phyloP scores from a whole-genome alignment of 495 filamentous ascomycete genomes.

The Penicillium argentinense region DNA sequence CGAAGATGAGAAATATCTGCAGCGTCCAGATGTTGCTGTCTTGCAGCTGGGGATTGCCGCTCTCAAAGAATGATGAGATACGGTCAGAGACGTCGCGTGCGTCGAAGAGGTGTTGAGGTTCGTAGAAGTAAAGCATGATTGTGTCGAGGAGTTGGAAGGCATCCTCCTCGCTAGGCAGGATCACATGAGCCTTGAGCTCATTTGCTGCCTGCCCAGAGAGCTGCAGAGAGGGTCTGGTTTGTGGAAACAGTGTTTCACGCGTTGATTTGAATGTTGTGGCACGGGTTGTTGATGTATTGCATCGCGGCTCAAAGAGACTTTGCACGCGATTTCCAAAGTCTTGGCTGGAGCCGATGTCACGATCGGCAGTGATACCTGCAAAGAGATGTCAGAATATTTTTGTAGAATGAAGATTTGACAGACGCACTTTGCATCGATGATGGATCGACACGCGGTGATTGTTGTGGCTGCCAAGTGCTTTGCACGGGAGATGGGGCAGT shows the following conservation, averaged over 20 bases:
- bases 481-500: background rate
- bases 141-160: conserved; percentile 3
- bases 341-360: conserved; percentile 10
- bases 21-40: background rate
- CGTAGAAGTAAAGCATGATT: conserved; percentile 7
- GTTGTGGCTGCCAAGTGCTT: no score
- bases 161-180: conserved; percentile 1
- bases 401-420: no score
- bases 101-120: conserved; percentile 9
- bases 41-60: background rate
- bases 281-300: background rate
- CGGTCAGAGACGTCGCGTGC: conserved; percentile 8
- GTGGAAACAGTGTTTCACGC: conserved; percentile 1
- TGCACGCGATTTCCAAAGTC: conserved; percentile 5
- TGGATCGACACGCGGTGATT: no score
- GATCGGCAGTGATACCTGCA: conserved; percentile 5
- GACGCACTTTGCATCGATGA: no score
- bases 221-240: background rate
- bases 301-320: conserved; percentile 4
- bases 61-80: background rate
- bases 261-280: background rate
- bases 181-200: no score
- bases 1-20: conserved; percentile 4
- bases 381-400: no score
- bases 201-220: background rate